Evolutionary conservation across 768 basidiomycete genomes (phyloP).

Genomic region (Lactifluus pinguis): DNA sequence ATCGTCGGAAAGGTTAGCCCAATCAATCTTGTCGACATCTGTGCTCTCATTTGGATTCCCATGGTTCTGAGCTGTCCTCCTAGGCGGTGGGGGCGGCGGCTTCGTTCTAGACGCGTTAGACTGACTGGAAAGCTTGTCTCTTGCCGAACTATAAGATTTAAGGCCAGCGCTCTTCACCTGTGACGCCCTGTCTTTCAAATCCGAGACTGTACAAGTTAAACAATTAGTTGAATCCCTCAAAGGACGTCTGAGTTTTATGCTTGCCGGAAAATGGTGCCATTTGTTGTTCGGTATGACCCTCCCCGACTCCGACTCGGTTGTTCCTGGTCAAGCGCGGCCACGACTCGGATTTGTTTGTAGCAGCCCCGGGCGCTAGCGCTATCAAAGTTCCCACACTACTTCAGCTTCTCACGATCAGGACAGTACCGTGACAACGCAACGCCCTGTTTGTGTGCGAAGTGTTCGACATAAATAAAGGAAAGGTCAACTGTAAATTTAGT

Average conservation of each 20-base stretch:
- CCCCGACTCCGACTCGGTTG: neutral
- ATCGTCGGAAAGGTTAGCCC: constrained; percentile 54
- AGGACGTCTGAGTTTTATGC: neutral
- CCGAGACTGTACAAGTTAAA: neutral
- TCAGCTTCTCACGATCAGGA: too few species aligned
- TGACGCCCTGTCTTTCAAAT: constrained; percentile 8
- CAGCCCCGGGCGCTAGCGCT: too few species aligned
- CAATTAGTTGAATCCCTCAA: neutral
- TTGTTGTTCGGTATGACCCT: neutral
- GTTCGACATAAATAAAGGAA: too few species aligned
- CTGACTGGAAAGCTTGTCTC: neutral
- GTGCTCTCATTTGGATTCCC: neutral
- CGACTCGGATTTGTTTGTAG: too few species aligned
- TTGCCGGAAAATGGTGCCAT: constrained; percentile 15
- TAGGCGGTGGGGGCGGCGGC: neutral
- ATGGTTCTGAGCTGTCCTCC: neutral
- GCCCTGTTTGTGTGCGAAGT: too few species aligned
- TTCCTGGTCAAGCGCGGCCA: too few species aligned
- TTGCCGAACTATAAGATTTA: constrained; percentile 5
- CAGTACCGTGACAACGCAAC: too few species aligned
- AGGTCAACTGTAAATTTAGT: too few species aligned
- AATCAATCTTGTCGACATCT: constrained; percentile 41
- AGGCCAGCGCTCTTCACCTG: constrained; percentile 2
- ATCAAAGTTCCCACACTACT: too few species aligned
- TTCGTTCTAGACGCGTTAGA: neutral